Evolutionary conservation across 768 basidiomycete species (phyloP).

Genomic region (Mycena belliarum): DNA sequence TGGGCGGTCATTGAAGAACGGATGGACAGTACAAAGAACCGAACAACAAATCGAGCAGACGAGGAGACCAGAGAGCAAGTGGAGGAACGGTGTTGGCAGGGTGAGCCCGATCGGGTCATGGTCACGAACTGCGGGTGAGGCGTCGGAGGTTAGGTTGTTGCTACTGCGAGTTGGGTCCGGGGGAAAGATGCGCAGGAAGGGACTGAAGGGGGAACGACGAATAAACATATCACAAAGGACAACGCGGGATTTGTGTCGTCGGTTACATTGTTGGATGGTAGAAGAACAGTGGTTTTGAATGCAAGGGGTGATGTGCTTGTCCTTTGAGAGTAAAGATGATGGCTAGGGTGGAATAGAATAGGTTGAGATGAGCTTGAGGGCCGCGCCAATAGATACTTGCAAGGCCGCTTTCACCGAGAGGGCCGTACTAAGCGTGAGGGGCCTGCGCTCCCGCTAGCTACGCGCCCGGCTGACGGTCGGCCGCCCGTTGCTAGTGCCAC

Average conservation of each 20-base stretch:
- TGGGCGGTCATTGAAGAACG: neutral
- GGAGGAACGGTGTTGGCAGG: slow-evolving; percentile 12
- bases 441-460: slow-evolving; percentile 7
- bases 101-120: neutral
- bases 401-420: slow-evolving; percentile 9
- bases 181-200: slow-evolving; percentile 4
- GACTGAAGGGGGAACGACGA: slow-evolving; percentile 10
- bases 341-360: slow-evolving; percentile 18
- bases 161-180: slow-evolving; percentile 17
- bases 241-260: slow-evolving; percentile 3
- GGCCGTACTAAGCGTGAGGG: neutral
- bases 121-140: neutral
- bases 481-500: slow-evolving; percentile 12
- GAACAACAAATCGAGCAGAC: slow-evolving; percentile 25
- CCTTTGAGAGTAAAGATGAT: neutral
- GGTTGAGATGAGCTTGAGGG: slow-evolving; percentile 19
- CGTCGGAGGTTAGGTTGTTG: slow-evolving; percentile 21
- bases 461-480: slow-evolving; percentile 1
- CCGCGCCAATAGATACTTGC: slow-evolving; percentile 11
- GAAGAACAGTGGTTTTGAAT: slow-evolving; percentile 16
- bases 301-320: slow-evolving; percentile 5
- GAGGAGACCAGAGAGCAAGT: slow-evolving; percentile 19
- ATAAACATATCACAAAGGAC: slow-evolving; percentile 20
- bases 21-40: slow-evolving; percentile 19
- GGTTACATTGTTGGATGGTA: slow-evolving; percentile 21